Conservation (phyloP, 169 alveolate species). For the Eimeria brunetti region DNA sequence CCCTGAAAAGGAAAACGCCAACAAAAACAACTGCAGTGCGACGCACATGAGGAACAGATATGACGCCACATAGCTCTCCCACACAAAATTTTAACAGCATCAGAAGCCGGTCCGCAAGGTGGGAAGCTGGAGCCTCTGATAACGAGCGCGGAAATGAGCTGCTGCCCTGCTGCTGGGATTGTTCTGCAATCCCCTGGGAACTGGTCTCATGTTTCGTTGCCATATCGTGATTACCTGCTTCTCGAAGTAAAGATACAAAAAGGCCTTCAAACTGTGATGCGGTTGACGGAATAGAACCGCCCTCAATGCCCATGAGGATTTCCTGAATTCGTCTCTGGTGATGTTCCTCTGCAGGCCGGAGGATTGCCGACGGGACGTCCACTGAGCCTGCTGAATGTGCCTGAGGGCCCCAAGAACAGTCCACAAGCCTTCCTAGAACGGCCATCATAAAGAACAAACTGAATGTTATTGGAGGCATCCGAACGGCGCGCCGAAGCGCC, state of each 20-base stretch:
- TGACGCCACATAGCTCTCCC: background rate
- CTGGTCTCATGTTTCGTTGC: background rate
- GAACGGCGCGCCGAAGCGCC: background rate
- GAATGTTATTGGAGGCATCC: background rate
- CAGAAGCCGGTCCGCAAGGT: background rate
- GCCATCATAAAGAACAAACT: background rate
- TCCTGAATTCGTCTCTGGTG: constrained; percentile 19
- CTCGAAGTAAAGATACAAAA: background rate
- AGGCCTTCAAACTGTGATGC: background rate
- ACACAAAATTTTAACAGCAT: too few species aligned
- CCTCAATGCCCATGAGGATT: background rate
- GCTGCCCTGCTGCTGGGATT: background rate
- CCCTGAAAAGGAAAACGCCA: background rate
- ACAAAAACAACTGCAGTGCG: background rate
- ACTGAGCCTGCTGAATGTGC: background rate
- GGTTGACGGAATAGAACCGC: background rate
- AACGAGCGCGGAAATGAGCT: background rate
- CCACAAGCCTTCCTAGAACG: background rate
- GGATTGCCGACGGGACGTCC: background rate
- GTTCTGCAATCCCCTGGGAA: background rate
- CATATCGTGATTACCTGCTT: background rate
- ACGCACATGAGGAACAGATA: background rate
- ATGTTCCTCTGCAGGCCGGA: background rate
- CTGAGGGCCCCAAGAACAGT: background rate
- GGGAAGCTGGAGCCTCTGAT: background rate